phyloP scores from a whole-genome alignment of 164 flowering plant species.

The Euptelea pleiosperma region DNA sequence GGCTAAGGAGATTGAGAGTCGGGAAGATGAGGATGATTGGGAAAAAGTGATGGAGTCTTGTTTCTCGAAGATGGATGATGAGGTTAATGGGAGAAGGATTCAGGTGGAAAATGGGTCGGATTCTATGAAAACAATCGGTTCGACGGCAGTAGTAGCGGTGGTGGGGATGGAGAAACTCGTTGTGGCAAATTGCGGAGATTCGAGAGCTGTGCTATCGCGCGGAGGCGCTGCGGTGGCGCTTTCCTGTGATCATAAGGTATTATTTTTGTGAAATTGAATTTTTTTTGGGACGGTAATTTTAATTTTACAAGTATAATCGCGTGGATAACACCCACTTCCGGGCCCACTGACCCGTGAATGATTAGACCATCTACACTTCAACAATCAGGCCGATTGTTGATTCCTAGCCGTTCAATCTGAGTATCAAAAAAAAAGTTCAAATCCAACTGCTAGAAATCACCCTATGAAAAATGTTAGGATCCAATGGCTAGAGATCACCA shows the following conservation, averaged over 20 bases:
- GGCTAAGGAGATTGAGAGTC: constrained; percentile 27
- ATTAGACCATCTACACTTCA: too few species aligned
- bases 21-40: constrained; percentile 38
- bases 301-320: too few species aligned
- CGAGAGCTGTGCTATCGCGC: constrained; percentile 65
- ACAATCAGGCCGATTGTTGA: too few species aligned
- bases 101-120: constrained; percentile 17
- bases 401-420: too few species aligned
- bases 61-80: constrained; percentile 62
- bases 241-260: constrained; percentile 82
- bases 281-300: too few species aligned
- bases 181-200: constrained; percentile 87
- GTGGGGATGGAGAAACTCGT: constrained; percentile 50
- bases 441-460: too few species aligned
- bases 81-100: constrained; percentile 26
- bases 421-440: too few species aligned
- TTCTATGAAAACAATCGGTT: constrained; percentile 41
- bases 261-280: too few species aligned
- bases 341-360: too few species aligned
- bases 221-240: constrained; percentile 55
- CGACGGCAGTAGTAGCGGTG: constrained; percentile 79
- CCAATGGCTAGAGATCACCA: too few species aligned
- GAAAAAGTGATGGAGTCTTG: constrained; percentile 47
- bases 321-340: too few species aligned
- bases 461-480: too few species aligned